Conservation (phyloP, 2,329 filamentous ascomycete genomes). For the Calonectria montana region DNA sequence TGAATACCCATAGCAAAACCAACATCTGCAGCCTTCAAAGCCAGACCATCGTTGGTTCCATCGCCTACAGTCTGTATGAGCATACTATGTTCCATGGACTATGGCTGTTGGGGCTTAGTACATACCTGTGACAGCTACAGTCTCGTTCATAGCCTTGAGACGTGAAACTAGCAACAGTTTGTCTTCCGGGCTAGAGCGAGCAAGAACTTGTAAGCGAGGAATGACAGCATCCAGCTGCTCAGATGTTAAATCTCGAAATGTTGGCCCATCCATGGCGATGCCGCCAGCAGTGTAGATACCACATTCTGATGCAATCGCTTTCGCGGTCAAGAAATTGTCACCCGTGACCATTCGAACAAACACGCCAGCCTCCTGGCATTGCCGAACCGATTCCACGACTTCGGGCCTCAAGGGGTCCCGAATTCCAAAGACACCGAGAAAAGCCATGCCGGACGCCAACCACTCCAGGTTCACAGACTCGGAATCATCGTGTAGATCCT, state of each 20-base stretch:
- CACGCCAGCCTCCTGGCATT: conserved; percentile 71
- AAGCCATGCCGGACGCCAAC: conserved; percentile 71
- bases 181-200: conserved; percentile 70
- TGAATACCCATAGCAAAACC: conserved; percentile 77
- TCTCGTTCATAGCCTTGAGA: conserved; percentile 66
- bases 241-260: conserved; percentile 67
- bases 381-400: conserved; percentile 68
- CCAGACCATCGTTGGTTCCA: conserved; percentile 74
- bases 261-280: conserved; percentile 74
- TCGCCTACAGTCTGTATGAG: conserved; percentile 56
- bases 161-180: conserved; percentile 67
- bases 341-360: conserved; percentile 71
- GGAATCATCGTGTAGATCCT: conserved; percentile 52
- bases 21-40: conserved; percentile 73
- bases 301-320: conserved; percentile 73
- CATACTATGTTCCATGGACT: not conserved
- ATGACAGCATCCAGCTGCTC: conserved; percentile 65
- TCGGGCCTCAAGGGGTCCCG: conserved; percentile 72
- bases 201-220: conserved; percentile 62
- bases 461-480: conserved; percentile 51
- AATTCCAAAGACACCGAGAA: conserved; percentile 76
- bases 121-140: conserved; percentile 66
- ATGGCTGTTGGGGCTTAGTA: not conserved
- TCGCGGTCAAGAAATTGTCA: conserved; percentile 66
- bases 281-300: conserved; percentile 72